These are phyloP conservation scores for Tulasnella sp. DNA, from an alignment of 768 basidiomycete genomes.

Conservation along the genomic window DNA sequence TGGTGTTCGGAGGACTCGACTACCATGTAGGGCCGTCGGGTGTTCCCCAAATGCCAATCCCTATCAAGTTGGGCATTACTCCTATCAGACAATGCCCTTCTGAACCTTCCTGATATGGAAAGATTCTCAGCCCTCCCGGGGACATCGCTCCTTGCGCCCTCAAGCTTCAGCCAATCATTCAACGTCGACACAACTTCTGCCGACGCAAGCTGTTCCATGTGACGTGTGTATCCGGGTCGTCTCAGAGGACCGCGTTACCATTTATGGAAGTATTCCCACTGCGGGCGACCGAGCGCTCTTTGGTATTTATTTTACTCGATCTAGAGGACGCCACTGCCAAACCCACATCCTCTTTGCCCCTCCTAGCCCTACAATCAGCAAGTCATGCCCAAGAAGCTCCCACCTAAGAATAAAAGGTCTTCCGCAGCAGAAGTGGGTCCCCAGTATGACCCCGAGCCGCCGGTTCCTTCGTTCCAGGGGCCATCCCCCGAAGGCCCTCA, in stretches of 20 bases:
- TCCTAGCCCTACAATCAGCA: not conserved
- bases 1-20: too few relatives aligned
- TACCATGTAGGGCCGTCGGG: too few relatives aligned
- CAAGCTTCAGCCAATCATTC: not conserved
- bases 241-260: not conserved
- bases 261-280: not conserved
- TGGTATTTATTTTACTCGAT: not conserved
- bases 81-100: not conserved
- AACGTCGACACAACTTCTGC: too few relatives aligned
- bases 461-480: too few relatives aligned
- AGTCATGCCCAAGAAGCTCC: not conserved
- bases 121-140: too few relatives aligned
- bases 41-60: not conserved
- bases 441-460: too few relatives aligned
- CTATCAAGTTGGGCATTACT: not conserved
- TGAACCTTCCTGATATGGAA: not conserved
- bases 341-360: not conserved
- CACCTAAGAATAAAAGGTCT: not conserved
- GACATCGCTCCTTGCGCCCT: too few relatives aligned
- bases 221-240: not conserved
- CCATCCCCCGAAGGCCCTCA: not conserved
- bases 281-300: not conserved
- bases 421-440: too few relatives aligned
- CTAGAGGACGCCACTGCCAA: not conserved
- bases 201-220: not conserved